These are phyloP conservation scores for Thelephora aurantiotincta DNA, from an alignment of 768 basidiomycete species.

Conservation along the genomic window DNA sequence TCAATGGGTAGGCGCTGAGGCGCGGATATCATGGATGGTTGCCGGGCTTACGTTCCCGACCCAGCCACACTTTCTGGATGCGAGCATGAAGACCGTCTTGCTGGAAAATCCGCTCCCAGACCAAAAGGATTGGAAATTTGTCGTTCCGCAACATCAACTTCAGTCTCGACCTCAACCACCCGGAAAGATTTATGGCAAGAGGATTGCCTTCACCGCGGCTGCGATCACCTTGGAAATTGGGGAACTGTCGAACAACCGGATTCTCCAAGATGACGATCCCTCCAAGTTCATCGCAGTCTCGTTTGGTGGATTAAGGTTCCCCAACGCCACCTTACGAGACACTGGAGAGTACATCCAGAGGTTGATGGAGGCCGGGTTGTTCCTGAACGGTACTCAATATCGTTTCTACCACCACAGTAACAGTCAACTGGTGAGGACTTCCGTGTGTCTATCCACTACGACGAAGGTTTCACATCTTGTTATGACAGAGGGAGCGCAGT, in stretches of 20 bases:
- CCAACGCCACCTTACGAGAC: slow-evolving; percentile 31
- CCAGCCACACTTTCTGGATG: too few relatives aligned
- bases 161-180: slow-evolving; percentile 1
- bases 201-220: slow-evolving; percentile 34
- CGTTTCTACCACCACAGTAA: slow-evolving; percentile 63
- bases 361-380: slow-evolving; percentile 39
- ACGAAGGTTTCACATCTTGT: too few relatives aligned
- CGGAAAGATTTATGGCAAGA: slow-evolving; percentile 23
- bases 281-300: slow-evolving; percentile 41
- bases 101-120: slow-evolving; percentile 27
- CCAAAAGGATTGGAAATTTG: slow-evolving; percentile 41
- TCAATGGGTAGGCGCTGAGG: too few relatives aligned
- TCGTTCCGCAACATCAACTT: neutral
- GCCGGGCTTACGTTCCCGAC: too few relatives aligned
- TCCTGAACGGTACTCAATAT: slow-evolving; percentile 44
- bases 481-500: slow-evolving; percentile 37
- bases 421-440: slow-evolving; percentile 45
- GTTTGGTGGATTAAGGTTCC: slow-evolving; percentile 40
- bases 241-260: slow-evolving; percentile 41
- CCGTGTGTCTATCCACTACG: neutral
- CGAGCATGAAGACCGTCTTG: slow-evolving; percentile 24
- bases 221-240: slow-evolving; percentile 35
- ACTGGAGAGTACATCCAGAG: slow-evolving; percentile 42
- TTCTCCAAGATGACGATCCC: slow-evolving; percentile 42
- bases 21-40: too few relatives aligned